A percentile compares a stretch with the other conserved stretches of the same genome.
Conservation (phyloP, 257 asterid genomes). For the Rhazya stricta region DNA sequence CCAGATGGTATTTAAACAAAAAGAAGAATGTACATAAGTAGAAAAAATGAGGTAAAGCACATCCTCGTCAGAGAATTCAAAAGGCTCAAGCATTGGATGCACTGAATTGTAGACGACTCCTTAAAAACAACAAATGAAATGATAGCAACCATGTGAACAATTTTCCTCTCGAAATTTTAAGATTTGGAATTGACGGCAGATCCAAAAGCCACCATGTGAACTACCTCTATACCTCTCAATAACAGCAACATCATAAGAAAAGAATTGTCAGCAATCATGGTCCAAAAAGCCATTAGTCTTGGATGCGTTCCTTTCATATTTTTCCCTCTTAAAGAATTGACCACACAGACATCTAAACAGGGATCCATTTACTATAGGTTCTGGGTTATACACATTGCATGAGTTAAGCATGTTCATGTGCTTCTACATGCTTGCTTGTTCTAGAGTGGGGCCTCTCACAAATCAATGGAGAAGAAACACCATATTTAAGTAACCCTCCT, state of each 20-base stretch:
- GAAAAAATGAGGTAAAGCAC: not conserved
- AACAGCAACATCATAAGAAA: not conserved
- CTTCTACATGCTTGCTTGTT: not conserved
- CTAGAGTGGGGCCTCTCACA: not conserved
- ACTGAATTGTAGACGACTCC: not conserved
- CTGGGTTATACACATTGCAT: not conserved
- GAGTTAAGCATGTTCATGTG: not conserved
- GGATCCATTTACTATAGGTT: not conserved
- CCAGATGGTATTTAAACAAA: not conserved
- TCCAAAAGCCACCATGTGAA: not conserved
- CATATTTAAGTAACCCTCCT: not conserved
- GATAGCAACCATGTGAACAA: not conserved
- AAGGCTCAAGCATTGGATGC: no score
- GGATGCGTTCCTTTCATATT: not conserved
- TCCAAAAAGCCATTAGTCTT: not conserved
- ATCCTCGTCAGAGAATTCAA: not conserved
- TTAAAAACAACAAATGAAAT: not conserved
- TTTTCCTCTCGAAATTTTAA: not conserved
- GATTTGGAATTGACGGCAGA: not conserved
- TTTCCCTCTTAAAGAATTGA: not conserved
- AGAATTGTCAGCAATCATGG: not conserved
- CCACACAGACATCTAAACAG: not conserved
- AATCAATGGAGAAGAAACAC: not conserved
- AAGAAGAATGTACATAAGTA: not conserved
- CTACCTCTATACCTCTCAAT: not conserved